Percentiles rank a stretch among this genome's conserved stretches.
These are phyloP conservation scores for Beauveria pseudobassiana DNA, from an alignment of 2,329 filamentous ascomycete species.

Conservation along the genomic window DNA sequence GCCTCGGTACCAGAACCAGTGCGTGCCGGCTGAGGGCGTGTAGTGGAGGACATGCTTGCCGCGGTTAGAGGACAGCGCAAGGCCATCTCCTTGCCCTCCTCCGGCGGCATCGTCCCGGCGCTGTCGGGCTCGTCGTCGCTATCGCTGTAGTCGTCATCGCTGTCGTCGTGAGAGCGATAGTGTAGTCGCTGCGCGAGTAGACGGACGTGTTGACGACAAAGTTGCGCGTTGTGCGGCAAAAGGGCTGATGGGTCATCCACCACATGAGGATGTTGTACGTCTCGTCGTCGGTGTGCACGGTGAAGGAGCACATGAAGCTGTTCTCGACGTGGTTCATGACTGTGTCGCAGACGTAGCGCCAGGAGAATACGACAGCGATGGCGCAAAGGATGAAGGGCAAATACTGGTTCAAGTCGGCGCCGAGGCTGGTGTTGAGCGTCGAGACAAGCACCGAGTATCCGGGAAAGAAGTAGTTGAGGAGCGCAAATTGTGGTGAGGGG, in stretches of 20 bases:
- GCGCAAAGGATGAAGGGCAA: conserved; percentile 48
- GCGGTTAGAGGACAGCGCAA: neutral
- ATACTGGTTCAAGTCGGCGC: conserved; percentile 56
- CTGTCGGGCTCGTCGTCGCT: conserved; percentile 27
- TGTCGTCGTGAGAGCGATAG: conserved; percentile 40
- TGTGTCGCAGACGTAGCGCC: conserved; percentile 45
- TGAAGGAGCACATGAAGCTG: conserved; percentile 58
- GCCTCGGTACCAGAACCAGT: conserved; percentile 61
- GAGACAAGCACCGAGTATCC: conserved; percentile 53
- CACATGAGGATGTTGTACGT: conserved; percentile 66
- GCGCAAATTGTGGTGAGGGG: conserved; percentile 31
- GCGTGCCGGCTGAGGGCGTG: conserved; percentile 59
- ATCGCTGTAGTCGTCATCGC: conserved; percentile 28
- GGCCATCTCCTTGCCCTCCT: neutral
- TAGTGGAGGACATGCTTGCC: conserved; percentile 48
- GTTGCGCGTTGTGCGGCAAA: conserved; percentile 50
- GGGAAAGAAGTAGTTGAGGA: conserved; percentile 58
- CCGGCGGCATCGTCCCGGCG: conserved; percentile 18
- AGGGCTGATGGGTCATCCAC: conserved; percentile 58
- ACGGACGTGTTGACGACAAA: conserved; percentile 60
- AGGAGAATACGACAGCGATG: conserved; percentile 41
- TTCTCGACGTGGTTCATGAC: conserved; percentile 39
- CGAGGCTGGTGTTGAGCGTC: conserved; percentile 46
- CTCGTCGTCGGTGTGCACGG: conserved; percentile 62
- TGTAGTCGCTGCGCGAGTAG: conserved; percentile 45